Conservation (phyloP, 2,329 filamentous ascomycete species). For the Knufia petricola region DNA sequence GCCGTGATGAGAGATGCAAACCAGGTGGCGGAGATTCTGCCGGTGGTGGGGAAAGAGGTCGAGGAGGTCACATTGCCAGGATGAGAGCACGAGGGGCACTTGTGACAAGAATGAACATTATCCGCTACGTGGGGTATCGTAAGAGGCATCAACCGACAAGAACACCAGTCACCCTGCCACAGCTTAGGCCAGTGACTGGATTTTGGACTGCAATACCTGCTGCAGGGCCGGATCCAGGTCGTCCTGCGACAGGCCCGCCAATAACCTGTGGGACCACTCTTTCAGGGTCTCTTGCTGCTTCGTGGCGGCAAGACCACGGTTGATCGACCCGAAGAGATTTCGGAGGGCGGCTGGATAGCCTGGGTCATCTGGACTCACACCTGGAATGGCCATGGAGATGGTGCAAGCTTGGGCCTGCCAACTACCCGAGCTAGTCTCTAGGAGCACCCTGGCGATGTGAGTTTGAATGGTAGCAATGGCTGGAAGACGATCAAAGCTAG, state of each 20-base stretch:
- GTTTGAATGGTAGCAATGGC: conserved; percentile 58
- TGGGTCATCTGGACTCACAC: conserved; percentile 52
- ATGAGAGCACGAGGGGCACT: conserved; percentile 6
- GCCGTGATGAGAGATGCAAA: conserved; percentile 73
- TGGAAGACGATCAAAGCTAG: conserved; percentile 56
- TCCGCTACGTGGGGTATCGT: conserved; percentile 8
- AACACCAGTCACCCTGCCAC: not conserved
- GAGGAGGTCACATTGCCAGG: conserved; percentile 42
- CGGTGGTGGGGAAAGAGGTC: conserved; percentile 57
- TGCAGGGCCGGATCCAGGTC: conserved; percentile 45
- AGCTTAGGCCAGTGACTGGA: conserved; percentile 18
- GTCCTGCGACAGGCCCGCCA: conserved; percentile 38
- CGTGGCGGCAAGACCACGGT: conserved; percentile 34
- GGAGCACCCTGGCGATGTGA: conserved; percentile 61
- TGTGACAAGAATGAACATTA: not conserved
- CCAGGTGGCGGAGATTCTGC: conserved; percentile 58
- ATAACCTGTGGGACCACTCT: conserved; percentile 38
- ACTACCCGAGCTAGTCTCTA: conserved; percentile 48
- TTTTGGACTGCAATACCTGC: conserved; percentile 40
- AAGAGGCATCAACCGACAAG: not conserved
- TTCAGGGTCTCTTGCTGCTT: conserved; percentile 32
- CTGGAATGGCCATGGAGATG: conserved; percentile 60
- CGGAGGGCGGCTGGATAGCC: conserved; percentile 66
- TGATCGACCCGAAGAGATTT: conserved; percentile 54
- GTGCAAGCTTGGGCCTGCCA: conserved; percentile 60